A percentile compares a stretch with the other conserved stretches of the same genome.
phyloP scores from a whole-genome alignment of 2,329 filamentous ascomycete genomes.

The Claviceps sp. region DNA sequence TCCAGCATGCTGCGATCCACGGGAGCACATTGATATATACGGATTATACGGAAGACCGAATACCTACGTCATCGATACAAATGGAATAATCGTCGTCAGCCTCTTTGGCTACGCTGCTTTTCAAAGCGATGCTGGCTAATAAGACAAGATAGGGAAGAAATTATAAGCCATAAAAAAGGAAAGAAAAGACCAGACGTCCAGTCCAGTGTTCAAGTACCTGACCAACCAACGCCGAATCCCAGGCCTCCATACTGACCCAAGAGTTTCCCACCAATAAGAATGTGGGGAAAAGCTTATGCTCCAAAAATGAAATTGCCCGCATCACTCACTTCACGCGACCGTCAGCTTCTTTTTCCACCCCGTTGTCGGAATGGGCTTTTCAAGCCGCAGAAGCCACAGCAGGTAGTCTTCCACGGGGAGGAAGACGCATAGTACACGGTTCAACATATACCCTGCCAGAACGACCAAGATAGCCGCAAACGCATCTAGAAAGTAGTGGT shows the following conservation, averaged over 20 bases:
- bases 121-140: too few species aligned
- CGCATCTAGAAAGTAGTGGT: constrained; percentile 52
- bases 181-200: not conserved
- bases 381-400: constrained; percentile 44
- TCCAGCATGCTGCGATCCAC: too few species aligned
- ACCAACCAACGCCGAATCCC: not conserved
- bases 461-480: constrained; percentile 50
- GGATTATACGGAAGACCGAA: too few species aligned
- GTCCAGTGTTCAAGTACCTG: too few species aligned
- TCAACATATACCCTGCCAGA: constrained; percentile 39
- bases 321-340: constrained; percentile 2
- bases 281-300: not conserved
- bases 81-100: too few species aligned
- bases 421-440: constrained; percentile 42
- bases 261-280: not conserved
- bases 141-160: too few species aligned
- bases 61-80: too few species aligned
- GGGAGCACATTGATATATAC: too few species aligned
- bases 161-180: not conserved
- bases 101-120: too few species aligned
- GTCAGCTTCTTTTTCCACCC: constrained; percentile 15
- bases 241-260: not conserved
- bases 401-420: constrained; percentile 52
- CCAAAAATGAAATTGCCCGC: not conserved
- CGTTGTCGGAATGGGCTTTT: constrained; percentile 44